Base-by-base conservation (phyloP, 257 asterid species). In the Ajuga chamaepitys region DNA sequence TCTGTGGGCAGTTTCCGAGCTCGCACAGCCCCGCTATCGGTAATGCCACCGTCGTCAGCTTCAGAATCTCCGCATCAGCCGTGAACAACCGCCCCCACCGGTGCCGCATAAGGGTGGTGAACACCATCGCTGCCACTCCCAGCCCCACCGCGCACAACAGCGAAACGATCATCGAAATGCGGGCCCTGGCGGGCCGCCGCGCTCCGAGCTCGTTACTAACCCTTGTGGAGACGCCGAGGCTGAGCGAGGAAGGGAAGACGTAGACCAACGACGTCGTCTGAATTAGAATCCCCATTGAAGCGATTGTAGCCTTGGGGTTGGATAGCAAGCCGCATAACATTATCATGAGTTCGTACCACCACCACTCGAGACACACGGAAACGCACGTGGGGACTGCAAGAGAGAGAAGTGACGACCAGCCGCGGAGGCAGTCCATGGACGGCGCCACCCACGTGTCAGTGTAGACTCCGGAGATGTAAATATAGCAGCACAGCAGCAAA, bases 301-400 rank as follows among this genome's bases (percentile, higher is more conserved):
- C 89, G 3, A 92, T 81, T 0, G 97, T 85, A 0, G 97, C 91
- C 22, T 67, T 83, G 5, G 98, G 97, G 72, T 82, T 93, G 0
- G 78, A 28, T 0, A 93, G 52, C 0, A 93, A 66, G 0, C 98
- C 98, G 34, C 97, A 93, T 0, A 89, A 77, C 81, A 92, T 63
- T 45, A 92, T 88, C 98, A 91, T 91, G 16, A 91, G 81, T 38
- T 91, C 98, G 30, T 91, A 91, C 98, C 98, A 91, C 98, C 98
- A 92, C 98, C 98, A 92, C 56, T 92, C 98, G 0, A 93, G 68
- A 38, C 98, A 93, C 0, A 93, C 94, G 1, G 98, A 93, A 5
- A 93, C 38, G 62, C 98, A 93, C 0, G 88, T 93, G 0, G 98
- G 98, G 4, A 93, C 75, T 0, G 97, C 86, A 0, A 93, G 26